Conservation (phyloP, 2,329 filamentous ascomycete genomes). For the Orbilia quercus region DNA sequence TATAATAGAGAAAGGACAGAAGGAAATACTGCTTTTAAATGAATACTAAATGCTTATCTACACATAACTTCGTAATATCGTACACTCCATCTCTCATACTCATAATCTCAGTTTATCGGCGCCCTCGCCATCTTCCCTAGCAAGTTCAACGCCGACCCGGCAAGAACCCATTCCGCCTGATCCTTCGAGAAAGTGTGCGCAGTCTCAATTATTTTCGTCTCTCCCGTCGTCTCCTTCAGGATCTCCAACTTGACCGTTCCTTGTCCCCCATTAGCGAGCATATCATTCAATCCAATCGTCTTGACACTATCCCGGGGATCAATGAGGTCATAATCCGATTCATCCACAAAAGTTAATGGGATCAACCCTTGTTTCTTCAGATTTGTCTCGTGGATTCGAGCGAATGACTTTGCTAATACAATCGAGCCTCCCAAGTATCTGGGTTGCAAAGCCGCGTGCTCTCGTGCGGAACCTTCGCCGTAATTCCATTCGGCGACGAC, state of each 20-base stretch:
- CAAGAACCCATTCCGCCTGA: conserved; percentile 90
- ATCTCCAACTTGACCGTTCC: conserved; percentile 78
- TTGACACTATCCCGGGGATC: conserved; percentile 83
- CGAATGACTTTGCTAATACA: conserved; percentile 87
- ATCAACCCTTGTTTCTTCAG: conserved; percentile 98
- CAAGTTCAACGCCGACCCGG: conserved; percentile 92
- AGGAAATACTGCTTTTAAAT: too few relatives aligned
- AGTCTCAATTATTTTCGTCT: conserved; percentile 77
- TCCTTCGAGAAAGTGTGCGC: conserved; percentile 89
- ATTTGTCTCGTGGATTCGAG: conserved; percentile 94
- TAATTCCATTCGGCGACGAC: conserved; percentile 99
- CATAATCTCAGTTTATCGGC: conserved; percentile 1
- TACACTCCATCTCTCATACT: conserved; percentile 14
- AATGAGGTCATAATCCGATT: conserved; percentile 86
- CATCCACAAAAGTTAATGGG: conserved; percentile 88
- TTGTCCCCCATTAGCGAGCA: conserved; percentile 79
- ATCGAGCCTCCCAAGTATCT: conserved; percentile 87
- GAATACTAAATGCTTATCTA: background rate
- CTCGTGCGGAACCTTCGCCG: conserved; percentile 87
- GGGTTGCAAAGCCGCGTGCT: conserved; percentile 90
- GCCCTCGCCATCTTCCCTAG: conserved; percentile 72
- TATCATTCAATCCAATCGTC: conserved; percentile 85
- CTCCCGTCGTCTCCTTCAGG: conserved; percentile 70
- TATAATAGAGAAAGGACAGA: too few relatives aligned
- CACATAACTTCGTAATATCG: conserved; percentile 20